Base-by-base conservation (phyloP, 179 eudicot species). In the Amaranthus tricolor region DNA sequence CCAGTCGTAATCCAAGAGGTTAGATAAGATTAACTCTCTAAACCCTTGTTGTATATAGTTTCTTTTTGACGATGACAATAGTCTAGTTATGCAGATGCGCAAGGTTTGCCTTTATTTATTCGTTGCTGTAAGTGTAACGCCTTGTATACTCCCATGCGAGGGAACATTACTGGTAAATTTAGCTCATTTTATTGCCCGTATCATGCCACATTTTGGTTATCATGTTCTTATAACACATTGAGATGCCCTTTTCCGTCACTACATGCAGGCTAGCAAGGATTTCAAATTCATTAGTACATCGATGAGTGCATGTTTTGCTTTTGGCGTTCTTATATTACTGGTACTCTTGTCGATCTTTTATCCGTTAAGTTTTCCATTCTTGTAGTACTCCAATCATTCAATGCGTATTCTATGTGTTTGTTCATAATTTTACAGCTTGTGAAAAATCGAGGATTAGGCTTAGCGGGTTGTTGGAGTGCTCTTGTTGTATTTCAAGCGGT, bases 401-500 rank as follows among this genome's bases (percentile, higher is more conserved):
- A 76, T 61, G 44, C 11, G 53, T 50, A 60, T 81, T 17, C 12
- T 16, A 40, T 47, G 14, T 31, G 24, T 66, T 24, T 60, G 47
- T 31, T 54, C 44, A 17, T 21, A 24, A 54, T 74, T 40, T 67
- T 47, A 60, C 87, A 94, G 98, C 21, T 90, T 17, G 77, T 87
- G 66, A 92, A 77, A 86, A 84, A 68, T 68, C 86, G 79, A 77
- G 96, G 97, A 72, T 84, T 77, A 58, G 98, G 97, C 73, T 82
- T 94, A 70, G 74, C 78, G 9, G 95, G 96, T 16, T 90, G 93
- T 75, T 92, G 98, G 98, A 80, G 76, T 62, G 86, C 90, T 45
- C 96, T 94, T 14, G 89, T 87, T 21, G 94, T 88, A 60, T 94
- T 94, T 78, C 97, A 94, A 87, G 90, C 94, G 92, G 98, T 94